phyloP scores from a whole-genome alignment of 768 basidiomycete species.

The Phylloporus arenicola region DNA sequence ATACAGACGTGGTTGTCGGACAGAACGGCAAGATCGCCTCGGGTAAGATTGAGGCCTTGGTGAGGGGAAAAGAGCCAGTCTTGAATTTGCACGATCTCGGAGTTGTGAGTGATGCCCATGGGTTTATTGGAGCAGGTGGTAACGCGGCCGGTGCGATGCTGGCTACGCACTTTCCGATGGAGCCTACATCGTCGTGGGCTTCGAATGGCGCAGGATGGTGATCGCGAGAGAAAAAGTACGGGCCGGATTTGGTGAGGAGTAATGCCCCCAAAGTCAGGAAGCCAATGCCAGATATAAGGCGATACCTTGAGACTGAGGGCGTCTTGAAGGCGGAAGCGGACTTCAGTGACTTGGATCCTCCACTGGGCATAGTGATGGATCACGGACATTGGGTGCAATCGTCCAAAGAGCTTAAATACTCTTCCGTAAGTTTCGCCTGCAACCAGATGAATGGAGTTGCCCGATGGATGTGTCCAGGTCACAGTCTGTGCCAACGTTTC shows the following conservation, averaged over 20 bases:
- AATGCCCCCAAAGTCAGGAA: constrained; percentile 11
- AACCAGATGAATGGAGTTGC: too few species aligned
- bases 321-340: neutral
- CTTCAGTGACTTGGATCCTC: constrained; percentile 18
- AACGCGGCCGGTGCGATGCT: constrained; percentile 28
- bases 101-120: constrained; percentile 48
- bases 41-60: constrained; percentile 46
- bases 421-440: neutral
- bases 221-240: constrained; percentile 2
- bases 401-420: neutral
- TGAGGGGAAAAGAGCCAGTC: constrained; percentile 42
- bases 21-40: constrained; percentile 21
- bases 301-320: constrained; percentile 8
- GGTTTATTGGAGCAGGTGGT: constrained; percentile 42
- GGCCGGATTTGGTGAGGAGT: constrained; percentile 6
- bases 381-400: too few species aligned
- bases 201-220: neutral
- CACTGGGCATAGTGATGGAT: constrained; percentile 14
- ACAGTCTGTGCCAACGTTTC: too few species aligned
- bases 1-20: constrained; percentile 48
- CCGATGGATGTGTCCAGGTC: too few species aligned
- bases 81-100: constrained; percentile 40
- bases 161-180: constrained; percentile 33
- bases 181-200: constrained; percentile 1
- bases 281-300: constrained; percentile 9